These are phyloP conservation scores for Amylocystis lapponica DNA, from an alignment of 768 basidiomycete species.

Conservation along the genomic window DNA sequence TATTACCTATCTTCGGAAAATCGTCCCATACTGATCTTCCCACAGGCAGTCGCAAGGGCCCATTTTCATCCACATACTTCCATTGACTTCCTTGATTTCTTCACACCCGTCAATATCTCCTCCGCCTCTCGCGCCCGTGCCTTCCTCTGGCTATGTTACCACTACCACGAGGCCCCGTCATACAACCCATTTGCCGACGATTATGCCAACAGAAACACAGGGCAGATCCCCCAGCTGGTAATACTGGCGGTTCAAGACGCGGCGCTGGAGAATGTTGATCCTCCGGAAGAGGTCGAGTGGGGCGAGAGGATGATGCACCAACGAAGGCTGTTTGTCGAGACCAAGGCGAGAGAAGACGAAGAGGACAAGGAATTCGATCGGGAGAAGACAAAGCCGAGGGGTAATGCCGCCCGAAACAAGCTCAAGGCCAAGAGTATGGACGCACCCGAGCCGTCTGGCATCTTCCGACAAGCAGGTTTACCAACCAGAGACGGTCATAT, in stretches of 20 bases:
- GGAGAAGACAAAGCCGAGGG: not conserved
- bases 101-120: constrained; percentile 34
- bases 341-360: constrained; percentile 17
- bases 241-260: constrained; percentile 26
- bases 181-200: constrained; percentile 35
- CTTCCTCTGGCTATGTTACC: constrained; percentile 43
- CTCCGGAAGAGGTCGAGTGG: constrained; percentile 34
- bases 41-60: constrained; percentile 28
- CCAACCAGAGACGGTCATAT: too few relatives aligned
- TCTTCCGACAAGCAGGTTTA: too few relatives aligned
- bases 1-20: not conserved
- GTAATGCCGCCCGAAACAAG: not conserved
- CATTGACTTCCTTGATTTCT: constrained; percentile 38
- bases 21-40: not conserved
- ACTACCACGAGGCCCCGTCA: constrained; percentile 36
- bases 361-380: constrained; percentile 7
- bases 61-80: constrained; percentile 29
- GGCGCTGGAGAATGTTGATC: constrained; percentile 40
- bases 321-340: constrained; percentile 32
- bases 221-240: constrained; percentile 23
- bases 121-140: constrained; percentile 38
- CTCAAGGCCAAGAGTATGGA: constrained; percentile 6
- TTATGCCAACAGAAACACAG: constrained; percentile 19
- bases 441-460: too few relatives aligned
- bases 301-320: constrained; percentile 35